Evolutionary conservation across 2,329 filamentous ascomycete species (phyloP).

Genomic region (Reticulascus tulasneorum): DNA sequence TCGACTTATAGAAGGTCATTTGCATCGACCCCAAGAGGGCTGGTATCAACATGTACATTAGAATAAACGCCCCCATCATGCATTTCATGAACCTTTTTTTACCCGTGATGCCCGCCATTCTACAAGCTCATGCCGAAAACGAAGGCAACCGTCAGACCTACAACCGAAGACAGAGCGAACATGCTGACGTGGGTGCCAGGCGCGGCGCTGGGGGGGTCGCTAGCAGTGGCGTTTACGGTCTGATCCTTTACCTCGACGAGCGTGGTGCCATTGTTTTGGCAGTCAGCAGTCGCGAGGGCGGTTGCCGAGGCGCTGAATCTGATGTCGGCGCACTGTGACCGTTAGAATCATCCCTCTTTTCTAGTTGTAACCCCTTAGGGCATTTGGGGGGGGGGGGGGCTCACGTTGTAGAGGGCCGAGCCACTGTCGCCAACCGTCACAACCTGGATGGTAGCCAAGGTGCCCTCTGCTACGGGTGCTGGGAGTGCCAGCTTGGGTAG

Average conservation of each 20-base stretch:
- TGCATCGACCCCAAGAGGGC: no score
- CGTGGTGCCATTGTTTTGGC: conserved; percentile 55
- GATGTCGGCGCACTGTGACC: conserved; percentile 66
- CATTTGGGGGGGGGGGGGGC: conserved; percentile 15
- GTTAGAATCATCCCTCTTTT: conserved; percentile 11
- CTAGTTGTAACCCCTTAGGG: neutral
- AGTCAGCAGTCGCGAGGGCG: conserved; percentile 42
- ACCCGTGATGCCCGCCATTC: conserved; percentile 3
- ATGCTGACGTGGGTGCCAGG: conserved; percentile 14
- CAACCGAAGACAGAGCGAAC: conserved; percentile 27
- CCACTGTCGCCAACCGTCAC: conserved; percentile 57
- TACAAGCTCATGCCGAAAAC: conserved; percentile 32
- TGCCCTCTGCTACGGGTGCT: conserved; percentile 51
- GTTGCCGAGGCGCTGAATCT: conserved; percentile 55
- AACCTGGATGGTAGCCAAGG: conserved; percentile 64
- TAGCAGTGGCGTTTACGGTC: conserved; percentile 14
- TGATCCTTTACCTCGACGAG: conserved; percentile 26
- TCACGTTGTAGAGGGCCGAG: conserved; percentile 63
- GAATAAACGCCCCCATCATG: neutral
- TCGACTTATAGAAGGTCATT: no score
- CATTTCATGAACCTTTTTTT: neutral
- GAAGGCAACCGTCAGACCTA: conserved; percentile 34
- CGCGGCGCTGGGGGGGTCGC: conserved; percentile 11
- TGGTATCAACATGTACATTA: neutral
- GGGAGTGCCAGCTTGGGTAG: conserved; percentile 56